These are phyloP conservation scores for Aegilops speltoides DNA, from an alignment of 176 grass and related monocot genomes.

Conservation along the genomic window DNA sequence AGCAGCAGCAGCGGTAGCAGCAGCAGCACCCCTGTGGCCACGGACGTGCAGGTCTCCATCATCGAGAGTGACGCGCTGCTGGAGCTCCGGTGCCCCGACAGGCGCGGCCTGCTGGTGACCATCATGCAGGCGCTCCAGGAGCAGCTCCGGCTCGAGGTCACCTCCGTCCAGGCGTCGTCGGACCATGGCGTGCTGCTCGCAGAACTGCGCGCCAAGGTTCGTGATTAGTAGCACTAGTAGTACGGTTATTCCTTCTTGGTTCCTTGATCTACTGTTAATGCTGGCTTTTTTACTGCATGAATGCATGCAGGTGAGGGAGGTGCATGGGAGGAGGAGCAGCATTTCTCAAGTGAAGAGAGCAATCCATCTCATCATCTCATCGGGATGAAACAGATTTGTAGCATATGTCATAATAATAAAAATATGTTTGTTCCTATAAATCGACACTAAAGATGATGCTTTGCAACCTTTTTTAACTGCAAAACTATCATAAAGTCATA, in stretches of 20 bases:
- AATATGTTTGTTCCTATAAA: too few species aligned
- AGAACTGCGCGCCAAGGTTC: slow-evolving; percentile 63
- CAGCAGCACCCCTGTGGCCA: neutral
- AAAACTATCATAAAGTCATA: too few species aligned
- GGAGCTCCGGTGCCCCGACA: slow-evolving; percentile 59
- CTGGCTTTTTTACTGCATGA: slow-evolving; percentile 15
- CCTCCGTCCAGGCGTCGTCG: slow-evolving; percentile 52
- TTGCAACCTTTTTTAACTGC: too few species aligned
- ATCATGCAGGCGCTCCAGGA: slow-evolving; percentile 70
- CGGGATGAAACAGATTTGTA: slow-evolving; percentile 1
- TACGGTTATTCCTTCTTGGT: too few species aligned
- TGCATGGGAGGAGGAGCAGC: slow-evolving; percentile 59
- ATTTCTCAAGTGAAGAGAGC: slow-evolving; percentile 82
- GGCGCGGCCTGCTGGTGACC: slow-evolving; percentile 56
- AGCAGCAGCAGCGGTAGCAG: neutral
- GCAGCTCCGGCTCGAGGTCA: slow-evolving; percentile 54
- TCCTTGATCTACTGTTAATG: too few species aligned
- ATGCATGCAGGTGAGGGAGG: slow-evolving; percentile 53
- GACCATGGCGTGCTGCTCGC: slow-evolving; percentile 40
- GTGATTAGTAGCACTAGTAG: neutral
- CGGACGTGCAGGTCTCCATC: slow-evolving; percentile 77
- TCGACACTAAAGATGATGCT: too few species aligned
- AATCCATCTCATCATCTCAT: slow-evolving; percentile 53
- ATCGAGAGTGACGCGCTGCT: slow-evolving; percentile 63
- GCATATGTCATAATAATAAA: too few species aligned